These are phyloP conservation scores for Lipomyces yamadae DNA, from an alignment of 805 yeast genomes.

Conservation along the genomic window DNA sequence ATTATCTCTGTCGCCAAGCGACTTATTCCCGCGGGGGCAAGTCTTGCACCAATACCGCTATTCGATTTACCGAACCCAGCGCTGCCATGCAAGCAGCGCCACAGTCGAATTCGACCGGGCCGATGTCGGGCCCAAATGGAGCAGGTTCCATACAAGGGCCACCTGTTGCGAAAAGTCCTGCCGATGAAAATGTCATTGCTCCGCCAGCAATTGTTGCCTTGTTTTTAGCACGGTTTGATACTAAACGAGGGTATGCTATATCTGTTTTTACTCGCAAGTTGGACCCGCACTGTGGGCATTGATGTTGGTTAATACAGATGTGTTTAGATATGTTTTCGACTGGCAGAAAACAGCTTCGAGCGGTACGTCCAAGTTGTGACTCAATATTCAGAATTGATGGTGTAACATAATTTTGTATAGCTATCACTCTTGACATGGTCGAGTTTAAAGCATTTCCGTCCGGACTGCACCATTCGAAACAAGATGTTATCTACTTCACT, in stretches of 20 bases:
- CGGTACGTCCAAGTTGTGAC: conserved; percentile 20
- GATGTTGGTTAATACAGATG: not conserved
- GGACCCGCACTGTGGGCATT: conserved; percentile 42
- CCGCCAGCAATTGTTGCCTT: conserved; percentile 45
- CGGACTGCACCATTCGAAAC: conserved; percentile 60
- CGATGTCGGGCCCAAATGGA: not conserved
- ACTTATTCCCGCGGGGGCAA: not conserved
- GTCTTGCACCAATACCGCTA: not conserved
- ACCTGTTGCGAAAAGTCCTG: not conserved
- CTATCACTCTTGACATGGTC: conserved; percentile 49
- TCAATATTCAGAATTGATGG: not conserved
- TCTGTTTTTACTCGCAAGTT: conserved; percentile 47
- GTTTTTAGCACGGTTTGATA: conserved; percentile 59
- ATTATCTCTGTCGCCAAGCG: not conserved
- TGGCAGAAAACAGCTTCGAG: conserved; percentile 39
- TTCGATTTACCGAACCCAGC: not conserved
- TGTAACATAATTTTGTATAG: not conserved
- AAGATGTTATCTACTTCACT: conserved; percentile 62
- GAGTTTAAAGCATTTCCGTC: conserved; percentile 73
- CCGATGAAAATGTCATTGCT: not conserved
- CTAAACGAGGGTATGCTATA: conserved; percentile 51
- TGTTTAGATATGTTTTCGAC: conserved; percentile 28
- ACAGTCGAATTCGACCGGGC: not conserved
- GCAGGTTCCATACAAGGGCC: not conserved
- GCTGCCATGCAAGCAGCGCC: not conserved